Base-by-base conservation (phyloP, 805 yeast species). In the Metschnikowia noctiluminum region DNA sequence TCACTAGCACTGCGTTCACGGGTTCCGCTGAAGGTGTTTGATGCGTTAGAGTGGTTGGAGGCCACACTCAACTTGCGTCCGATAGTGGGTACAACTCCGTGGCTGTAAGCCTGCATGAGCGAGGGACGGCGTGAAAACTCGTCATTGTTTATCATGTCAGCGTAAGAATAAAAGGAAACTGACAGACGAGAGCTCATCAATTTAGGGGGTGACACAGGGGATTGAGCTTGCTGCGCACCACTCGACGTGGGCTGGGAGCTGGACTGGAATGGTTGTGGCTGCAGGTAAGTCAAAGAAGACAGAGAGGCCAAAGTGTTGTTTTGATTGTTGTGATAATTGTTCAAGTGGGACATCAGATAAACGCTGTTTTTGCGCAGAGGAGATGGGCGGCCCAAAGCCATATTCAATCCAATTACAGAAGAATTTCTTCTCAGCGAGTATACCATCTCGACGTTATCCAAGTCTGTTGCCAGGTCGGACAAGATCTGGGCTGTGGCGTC, bases 111-210 rank as follows among this genome's bases (percentile, higher is more conserved):
- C 40, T 70, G 72, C 49, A 73, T 73, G 55, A 74, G 65, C 28
- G 70, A 76, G 7, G 90, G 90, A 65, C 89, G 77, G 64, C 87
- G 78, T 45, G 80, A 74, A 44, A 65, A 73, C 58, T 84, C 86
- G 64, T 85, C 92, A 57, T 80, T 82, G 54, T 74, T 79, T 51
- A 86, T 76, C 79, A 88, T 78, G 58, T 88, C 96, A 3, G 92
- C 95, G 64, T 85, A 88, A 2, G 90, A 84, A 61, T 81, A 85
- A 62, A 87, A 87, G 35, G 77, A 72, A 16, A 76, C 65, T 1
- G 72, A 62, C 5, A 74, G 69, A 40, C 64, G 64, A 11, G 73
- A 65, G 41, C 60, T 55, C 27, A 67, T 62, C 54, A 65, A 60
- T 43, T 67, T 67, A 14, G 76, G 74, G 7, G 79, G 76, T n/a